Evolutionary conservation across 805 yeast genomes (phyloP).

Genomic region (Ogataea kodamae): DNA sequence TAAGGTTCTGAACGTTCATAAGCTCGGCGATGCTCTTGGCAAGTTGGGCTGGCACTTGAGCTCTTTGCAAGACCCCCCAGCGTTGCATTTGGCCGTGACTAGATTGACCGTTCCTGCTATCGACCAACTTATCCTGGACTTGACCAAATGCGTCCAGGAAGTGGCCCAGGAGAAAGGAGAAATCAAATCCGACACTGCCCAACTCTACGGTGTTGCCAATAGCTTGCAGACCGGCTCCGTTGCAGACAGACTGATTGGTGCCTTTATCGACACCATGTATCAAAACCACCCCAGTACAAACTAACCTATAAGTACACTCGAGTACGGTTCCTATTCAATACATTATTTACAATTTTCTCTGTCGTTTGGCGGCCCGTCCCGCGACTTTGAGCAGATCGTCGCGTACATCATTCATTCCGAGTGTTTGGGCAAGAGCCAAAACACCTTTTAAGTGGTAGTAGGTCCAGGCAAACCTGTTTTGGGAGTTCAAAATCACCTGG

Average conservation of each 20-base stretch:
- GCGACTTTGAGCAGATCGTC: conserved; percentile 27
- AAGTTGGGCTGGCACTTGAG: conserved; percentile 85
- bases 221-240: conserved; percentile 80
- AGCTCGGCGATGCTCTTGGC: conserved; percentile 66
- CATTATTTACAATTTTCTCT: conserved; percentile 7
- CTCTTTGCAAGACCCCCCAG: conserved; percentile 84
- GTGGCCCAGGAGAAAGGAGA: conserved; percentile 30
- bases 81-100: conserved; percentile 88
- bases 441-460: conserved; percentile 43
- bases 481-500: conserved; percentile 62
- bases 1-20: conserved; percentile 62
- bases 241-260: conserved; percentile 74
- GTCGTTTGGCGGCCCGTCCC: conserved; percentile 18
- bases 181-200: conserved; percentile 64
- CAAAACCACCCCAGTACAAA: too few species aligned
- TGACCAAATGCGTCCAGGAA: conserved; percentile 42
- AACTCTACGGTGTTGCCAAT: conserved; percentile 94
- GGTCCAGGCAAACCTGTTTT: conserved; percentile 68
- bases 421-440: conserved; percentile 35
- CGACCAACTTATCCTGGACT: conserved; percentile 53
- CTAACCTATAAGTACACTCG: too few species aligned
- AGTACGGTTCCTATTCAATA: not conserved
- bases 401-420: conserved; percentile 42
- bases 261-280: conserved; percentile 78
- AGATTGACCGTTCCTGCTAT: conserved; percentile 59